Evolutionary conservation across 495 filamentous ascomycete species (phyloP), one percentile per base, ranked within the genome.

Genomic region (Amphirosellinia nigrospora): DNA sequence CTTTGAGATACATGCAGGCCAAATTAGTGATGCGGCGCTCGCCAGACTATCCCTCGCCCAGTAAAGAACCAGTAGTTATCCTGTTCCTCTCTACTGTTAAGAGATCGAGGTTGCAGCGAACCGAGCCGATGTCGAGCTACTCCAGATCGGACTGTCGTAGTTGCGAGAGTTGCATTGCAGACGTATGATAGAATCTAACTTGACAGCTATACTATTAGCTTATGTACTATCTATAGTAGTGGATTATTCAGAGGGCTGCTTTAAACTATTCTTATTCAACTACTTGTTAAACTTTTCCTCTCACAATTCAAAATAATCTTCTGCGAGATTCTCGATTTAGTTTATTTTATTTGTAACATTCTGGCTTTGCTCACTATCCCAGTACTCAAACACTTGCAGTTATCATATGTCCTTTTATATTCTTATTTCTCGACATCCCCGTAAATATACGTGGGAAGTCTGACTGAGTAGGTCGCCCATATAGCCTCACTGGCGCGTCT

Each of bases 81-180:
- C n/a, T n/a, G 23, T 19, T n/a, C 15, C 10, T 2, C n/a, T 41
- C 58, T 39, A 4, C 34, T 19, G 41, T 41, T 21, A 36, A 28
- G 32, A 23, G 32, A 60, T 60, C 58, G 16, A 60, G 11, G 36
- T 41, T 60, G 13, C 58, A 60, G 15, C 28, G 52, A 30, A 53
- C 15, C 19, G 7, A 11, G 60, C 15, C 39, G 39, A 13, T 63
- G 55, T 23, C 32, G 23, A 32, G 39, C 39, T 63, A 2, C 16
- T 43, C 15, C n/a, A 21, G 39, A 63, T 63, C 60, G 9, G n/a
- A 32, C 4, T 11, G 23, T 23, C 10, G 39, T 62, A 19, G 59
- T 32, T 45, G 59, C 23, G 26, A 1, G n/a, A 21, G 56, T 60
- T 38, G 56, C 38, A 62, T 62, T 62, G 39, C 39, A 62, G 59